A percentile compares a stretch with the other conserved stretches of the same genome.
Evolutionary conservation across 331 rosid genomes (phyloP).

Genomic region (Malus hybrid): DNA sequence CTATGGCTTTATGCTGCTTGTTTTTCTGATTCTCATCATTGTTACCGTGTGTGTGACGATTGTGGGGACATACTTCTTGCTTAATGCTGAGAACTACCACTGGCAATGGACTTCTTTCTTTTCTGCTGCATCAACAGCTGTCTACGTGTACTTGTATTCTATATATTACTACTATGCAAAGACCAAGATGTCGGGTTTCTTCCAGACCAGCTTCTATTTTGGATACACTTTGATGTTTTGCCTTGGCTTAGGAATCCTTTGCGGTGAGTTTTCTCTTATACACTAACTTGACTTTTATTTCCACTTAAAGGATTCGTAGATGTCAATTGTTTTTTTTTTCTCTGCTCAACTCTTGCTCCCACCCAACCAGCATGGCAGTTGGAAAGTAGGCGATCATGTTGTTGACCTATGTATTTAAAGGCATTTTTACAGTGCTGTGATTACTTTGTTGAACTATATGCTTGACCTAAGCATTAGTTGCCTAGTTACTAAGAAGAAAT

Average conservation of each 20-base stretch:
- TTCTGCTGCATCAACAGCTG: constrained; percentile 99
- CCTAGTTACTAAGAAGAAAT: not conserved
- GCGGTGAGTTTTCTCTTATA: constrained; percentile 54
- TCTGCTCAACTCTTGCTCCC: not conserved
- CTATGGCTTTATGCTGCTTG: constrained; percentile 95
- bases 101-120: constrained; percentile 99
- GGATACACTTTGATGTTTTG: constrained; percentile 98
- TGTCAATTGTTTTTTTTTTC: not conserved
- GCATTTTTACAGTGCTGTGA: not conserved
- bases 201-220: constrained; percentile 97
- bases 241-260: constrained; percentile 91
- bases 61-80: constrained; percentile 93
- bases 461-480: not conserved
- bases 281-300: not conserved
- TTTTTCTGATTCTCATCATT: constrained; percentile 76
- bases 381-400: not conserved
- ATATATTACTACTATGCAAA: constrained; percentile 86
- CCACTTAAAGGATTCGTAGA: not conserved
- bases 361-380: not conserved
- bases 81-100: constrained; percentile 98
- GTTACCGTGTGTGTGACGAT: constrained; percentile 96
- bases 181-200: constrained; percentile 99
- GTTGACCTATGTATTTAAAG: not conserved
- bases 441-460: too few species aligned
- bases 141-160: constrained; percentile 86